These are phyloP conservation scores for Leccinum disarticulatum DNA, from an alignment of 768 basidiomycete genomes.

Conservation along the genomic window DNA sequence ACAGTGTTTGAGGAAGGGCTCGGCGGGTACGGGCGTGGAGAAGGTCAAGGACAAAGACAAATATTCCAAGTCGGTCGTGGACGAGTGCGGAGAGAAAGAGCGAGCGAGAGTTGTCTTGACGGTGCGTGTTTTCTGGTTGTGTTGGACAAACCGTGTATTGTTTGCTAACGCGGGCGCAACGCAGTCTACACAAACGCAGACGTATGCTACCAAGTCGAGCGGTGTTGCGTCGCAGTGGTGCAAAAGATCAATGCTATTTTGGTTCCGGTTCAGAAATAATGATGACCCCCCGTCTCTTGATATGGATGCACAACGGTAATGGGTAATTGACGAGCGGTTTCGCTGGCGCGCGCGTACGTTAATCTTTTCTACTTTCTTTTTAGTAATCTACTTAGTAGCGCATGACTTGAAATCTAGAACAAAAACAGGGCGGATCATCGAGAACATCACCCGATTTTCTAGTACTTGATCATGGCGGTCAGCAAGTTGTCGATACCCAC, in stretches of 20 bases:
- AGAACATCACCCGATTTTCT: too few species aligned
- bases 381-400: neutral
- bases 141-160: neutral
- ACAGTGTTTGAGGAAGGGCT: conserved; percentile 35
- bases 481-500: too few species aligned
- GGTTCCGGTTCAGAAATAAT: neutral
- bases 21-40: conserved; percentile 11
- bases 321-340: neutral
- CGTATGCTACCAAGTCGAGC: conserved; percentile 42
- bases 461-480: too few species aligned
- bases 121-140: conserved; percentile 37
- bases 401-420: too few species aligned
- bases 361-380: neutral
- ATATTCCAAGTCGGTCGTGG: conserved; percentile 44
- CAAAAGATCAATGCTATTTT: conserved; percentile 36
- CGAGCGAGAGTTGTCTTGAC: conserved; percentile 62
- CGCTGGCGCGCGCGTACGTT: neutral
- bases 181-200: conserved; percentile 48
- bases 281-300: neutral
- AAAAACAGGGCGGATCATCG: too few species aligned
- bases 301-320: neutral
- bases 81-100: conserved; percentile 50
- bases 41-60: conserved; percentile 39
- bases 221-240: conserved; percentile 37
- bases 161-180: neutral